Evolutionary conservation across 148 eudicot genomes (phyloP).

Genomic region (Nyssa sinensis): DNA sequence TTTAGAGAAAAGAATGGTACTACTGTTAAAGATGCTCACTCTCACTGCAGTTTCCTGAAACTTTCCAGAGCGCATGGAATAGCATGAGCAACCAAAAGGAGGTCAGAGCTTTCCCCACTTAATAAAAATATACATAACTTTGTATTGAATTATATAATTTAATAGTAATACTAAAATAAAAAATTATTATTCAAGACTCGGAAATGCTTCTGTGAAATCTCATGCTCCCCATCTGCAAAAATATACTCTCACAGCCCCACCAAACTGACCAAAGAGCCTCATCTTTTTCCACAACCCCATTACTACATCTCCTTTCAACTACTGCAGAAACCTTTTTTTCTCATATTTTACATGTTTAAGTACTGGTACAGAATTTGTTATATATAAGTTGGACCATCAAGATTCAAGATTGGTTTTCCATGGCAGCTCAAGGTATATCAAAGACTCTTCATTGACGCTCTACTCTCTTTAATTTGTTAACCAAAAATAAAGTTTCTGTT

Average conservation of each 20-base stretch:
- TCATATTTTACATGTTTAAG: not conserved
- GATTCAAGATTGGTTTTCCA: constrained; percentile 15
- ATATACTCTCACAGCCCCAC: constrained; percentile 27
- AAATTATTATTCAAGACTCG: not conserved
- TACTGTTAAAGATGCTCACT: constrained; percentile 31
- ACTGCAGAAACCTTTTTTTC: not conserved
- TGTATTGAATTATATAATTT: not conserved
- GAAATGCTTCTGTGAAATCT: constrained; percentile 24
- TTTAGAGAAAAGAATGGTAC: constrained; percentile 21
- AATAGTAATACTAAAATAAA: not conserved
- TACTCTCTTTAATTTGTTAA: not conserved
- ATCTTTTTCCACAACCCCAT: constrained; percentile 21
- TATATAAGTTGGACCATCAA: not conserved
- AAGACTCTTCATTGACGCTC: not conserved
- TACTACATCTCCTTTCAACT: constrained; percentile 19
- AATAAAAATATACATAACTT: not conserved
- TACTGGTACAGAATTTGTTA: not conserved
- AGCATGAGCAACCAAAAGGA: constrained; percentile 29
- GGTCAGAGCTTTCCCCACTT: constrained; percentile 24
- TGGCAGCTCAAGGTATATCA: constrained; percentile 14
- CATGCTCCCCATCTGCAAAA: constrained; percentile 39
- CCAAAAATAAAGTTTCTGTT: not conserved
- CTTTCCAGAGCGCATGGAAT: constrained; percentile 50
- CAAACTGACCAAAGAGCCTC: constrained; percentile 30
- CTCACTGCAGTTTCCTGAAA: constrained; percentile 23